These are phyloP conservation scores for Acorus gramineus DNA, from an alignment of 106 monocot genomes.

Conservation along the genomic window DNA sequence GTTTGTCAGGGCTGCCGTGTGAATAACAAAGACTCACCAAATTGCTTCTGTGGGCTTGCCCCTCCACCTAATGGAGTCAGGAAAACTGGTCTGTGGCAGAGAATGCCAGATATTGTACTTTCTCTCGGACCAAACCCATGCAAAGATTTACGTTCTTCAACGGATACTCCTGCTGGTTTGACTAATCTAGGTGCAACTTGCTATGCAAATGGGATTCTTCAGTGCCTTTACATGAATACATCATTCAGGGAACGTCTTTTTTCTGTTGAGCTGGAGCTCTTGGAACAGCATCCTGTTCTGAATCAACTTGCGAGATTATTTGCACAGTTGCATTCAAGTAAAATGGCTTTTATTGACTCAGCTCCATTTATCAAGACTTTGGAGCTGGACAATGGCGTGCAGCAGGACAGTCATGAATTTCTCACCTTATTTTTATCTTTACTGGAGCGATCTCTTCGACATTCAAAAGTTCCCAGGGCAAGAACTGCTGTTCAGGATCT, in stretches of 20 bases:
- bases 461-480: slow-evolving; percentile 51
- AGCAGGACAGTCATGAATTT: slow-evolving; percentile 98
- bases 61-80: slow-evolving; percentile 58
- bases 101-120: slow-evolving; percentile 54
- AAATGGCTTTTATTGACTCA: slow-evolving; percentile 85
- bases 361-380: slow-evolving; percentile 90
- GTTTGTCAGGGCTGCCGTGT: slow-evolving; percentile 78
- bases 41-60: slow-evolving; percentile 91
- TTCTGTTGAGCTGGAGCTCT: slow-evolving; percentile 61
- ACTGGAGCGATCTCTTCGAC: slow-evolving; percentile 64
- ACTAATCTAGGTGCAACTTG: slow-evolving; percentile 96
- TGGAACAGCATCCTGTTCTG: slow-evolving; percentile 68
- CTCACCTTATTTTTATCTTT: slow-evolving; percentile 94
- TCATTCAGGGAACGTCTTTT: slow-evolving; percentile 71
- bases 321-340: slow-evolving; percentile 83
- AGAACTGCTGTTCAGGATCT: slow-evolving; percentile 83
- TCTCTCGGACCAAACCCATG: slow-evolving; percentile 69
- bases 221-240: slow-evolving; percentile 95
- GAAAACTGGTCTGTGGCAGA: slow-evolving; percentile 90
- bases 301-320: slow-evolving; percentile 80
- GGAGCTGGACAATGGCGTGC: slow-evolving; percentile 93
- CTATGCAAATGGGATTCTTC: slow-evolving; percentile 99
- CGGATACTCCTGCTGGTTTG: slow-evolving; percentile 76
- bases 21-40: slow-evolving; percentile 80
- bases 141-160: slow-evolving; percentile 57